phyloP scores from a whole-genome alignment of 2,329 filamentous ascomycete species.

The Colletotrichum orchidophilum region DNA sequence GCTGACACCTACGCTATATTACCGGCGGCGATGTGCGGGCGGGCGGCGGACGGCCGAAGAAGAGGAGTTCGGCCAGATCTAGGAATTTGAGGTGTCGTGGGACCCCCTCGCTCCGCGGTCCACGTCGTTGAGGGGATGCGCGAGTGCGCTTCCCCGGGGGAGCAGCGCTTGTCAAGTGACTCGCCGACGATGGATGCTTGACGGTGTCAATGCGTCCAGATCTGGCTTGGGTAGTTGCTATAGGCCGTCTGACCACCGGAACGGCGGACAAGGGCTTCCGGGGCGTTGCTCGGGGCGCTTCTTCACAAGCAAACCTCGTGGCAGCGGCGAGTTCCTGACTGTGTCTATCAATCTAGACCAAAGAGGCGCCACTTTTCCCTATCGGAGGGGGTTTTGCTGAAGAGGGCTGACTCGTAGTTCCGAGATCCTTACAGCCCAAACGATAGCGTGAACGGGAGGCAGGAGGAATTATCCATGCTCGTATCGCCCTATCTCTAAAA shows the following conservation, averaged over 20 bases:
- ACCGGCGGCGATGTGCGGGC: neutral
- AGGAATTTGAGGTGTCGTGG: neutral
- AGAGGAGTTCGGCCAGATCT: neutral
- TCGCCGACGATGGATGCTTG: neutral
- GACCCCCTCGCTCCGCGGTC: neutral
- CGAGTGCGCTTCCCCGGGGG: slow-evolving; percentile 13
- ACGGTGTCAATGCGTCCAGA: neutral
- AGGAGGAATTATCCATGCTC: neutral
- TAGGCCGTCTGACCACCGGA: neutral
- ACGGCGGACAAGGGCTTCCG: neutral
- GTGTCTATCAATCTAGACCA: slow-evolving; percentile 2
- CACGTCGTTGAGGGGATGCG: slow-evolving; percentile 1
- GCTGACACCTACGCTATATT: neutral
- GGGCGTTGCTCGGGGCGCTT: neutral
- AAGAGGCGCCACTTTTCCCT: neutral
- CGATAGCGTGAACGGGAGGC: neutral
- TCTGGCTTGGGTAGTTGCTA: neutral
- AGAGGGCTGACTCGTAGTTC: slow-evolving; percentile 5
- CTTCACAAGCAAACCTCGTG: neutral
- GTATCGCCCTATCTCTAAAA: neutral
- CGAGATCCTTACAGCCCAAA: neutral
- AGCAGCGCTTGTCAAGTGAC: neutral
- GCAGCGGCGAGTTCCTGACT: neutral
- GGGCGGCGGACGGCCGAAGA: neutral
- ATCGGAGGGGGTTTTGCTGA: neutral